phyloP scores from a whole-genome alignment of 192 early-diverging fungal genomes.

The Chytriomyces sp. region DNA sequence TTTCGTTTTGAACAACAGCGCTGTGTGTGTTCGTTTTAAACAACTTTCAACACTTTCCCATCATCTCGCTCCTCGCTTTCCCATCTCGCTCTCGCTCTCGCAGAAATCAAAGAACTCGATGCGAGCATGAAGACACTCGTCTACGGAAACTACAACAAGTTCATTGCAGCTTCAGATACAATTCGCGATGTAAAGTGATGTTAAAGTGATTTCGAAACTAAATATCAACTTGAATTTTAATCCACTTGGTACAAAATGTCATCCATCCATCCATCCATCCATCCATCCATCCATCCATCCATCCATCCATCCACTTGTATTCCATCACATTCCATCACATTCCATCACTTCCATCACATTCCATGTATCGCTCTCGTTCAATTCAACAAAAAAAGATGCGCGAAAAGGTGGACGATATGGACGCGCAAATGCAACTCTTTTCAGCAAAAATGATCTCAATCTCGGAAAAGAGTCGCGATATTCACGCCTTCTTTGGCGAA shows the following conservation, averaged over 20 bases:
- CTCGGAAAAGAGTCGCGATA: conserved; percentile 48
- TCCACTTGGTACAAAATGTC: too few relatives aligned
- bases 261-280: too few relatives aligned
- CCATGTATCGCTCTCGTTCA: conserved; percentile 4
- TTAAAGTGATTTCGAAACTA: too few relatives aligned
- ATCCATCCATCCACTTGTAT: too few relatives aligned
- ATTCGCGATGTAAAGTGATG: conserved; percentile 46
- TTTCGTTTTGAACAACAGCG: not conserved
- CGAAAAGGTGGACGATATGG: conserved; percentile 84
- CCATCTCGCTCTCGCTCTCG: conserved; percentile 7
- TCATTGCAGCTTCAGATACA: conserved; percentile 93
- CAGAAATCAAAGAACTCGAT: conserved; percentile 85
- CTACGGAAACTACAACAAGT: conserved; percentile 98
- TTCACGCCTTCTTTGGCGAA: conserved; percentile 67
- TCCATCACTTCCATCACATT: not conserved
- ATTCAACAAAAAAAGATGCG: conserved; percentile 66
- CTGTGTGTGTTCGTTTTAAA: not conserved
- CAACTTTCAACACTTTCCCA: too few relatives aligned
- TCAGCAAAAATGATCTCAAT: conserved; percentile 72
- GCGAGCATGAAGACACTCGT: conserved; percentile 97
- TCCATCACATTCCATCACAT: too few relatives aligned
- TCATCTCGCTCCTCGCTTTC: too few relatives aligned
- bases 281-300: too few relatives aligned
- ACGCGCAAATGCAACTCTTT: conserved; percentile 79
- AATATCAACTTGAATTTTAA: too few relatives aligned